phyloP scores from a whole-genome alignment of 2,329 filamentous ascomycete genomes.

The Arthrobotrys pseudoclavata region DNA sequence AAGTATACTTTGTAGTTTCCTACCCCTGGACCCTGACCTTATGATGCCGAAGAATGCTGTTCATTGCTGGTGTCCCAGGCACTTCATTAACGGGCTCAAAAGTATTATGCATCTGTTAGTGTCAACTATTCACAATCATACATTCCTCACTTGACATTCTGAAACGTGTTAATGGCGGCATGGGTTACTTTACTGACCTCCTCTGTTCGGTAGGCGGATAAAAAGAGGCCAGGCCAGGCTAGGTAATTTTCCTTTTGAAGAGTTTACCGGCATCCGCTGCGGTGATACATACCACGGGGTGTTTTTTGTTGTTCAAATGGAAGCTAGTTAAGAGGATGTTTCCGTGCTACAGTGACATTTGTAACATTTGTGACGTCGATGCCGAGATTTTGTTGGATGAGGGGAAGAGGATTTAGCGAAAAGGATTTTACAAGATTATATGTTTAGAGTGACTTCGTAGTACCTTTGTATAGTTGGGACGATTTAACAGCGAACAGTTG shows the following conservation, averaged over 20 bases:
- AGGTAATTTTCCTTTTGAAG: not conserved
- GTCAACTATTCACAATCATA: conserved; percentile 1
- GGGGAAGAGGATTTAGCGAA: conserved; percentile 19
- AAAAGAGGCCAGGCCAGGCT: not conserved
- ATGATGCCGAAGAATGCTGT: conserved; percentile 36
- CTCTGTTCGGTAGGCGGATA: conserved; percentile 46
- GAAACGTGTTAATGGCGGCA: conserved; percentile 39
- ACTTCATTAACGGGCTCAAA: conserved; percentile 3
- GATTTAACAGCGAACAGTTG: not conserved
- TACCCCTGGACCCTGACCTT: conserved; percentile 9
- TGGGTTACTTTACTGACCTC: conserved; percentile 14
- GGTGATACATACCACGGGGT: conserved; percentile 19
- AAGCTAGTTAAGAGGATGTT: not conserved
- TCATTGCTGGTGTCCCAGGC: conserved; percentile 5
- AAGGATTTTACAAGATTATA: not conserved
- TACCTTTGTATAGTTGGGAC: not conserved
- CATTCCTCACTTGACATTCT: conserved; percentile 47
- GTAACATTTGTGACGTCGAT: conserved; percentile 45
- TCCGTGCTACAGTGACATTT: conserved; percentile 34
- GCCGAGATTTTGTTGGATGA: conserved; percentile 1
- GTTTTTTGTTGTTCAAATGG: not conserved
- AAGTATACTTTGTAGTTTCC: not conserved
- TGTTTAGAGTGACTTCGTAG: not conserved
- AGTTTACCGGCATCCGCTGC: conserved; percentile 17
- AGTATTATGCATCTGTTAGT: not conserved